These are phyloP conservation scores for Dryadomyces quercus-mongolicae DNA, from an alignment of 2,329 filamentous ascomycete genomes.

Conservation along the genomic window DNA sequence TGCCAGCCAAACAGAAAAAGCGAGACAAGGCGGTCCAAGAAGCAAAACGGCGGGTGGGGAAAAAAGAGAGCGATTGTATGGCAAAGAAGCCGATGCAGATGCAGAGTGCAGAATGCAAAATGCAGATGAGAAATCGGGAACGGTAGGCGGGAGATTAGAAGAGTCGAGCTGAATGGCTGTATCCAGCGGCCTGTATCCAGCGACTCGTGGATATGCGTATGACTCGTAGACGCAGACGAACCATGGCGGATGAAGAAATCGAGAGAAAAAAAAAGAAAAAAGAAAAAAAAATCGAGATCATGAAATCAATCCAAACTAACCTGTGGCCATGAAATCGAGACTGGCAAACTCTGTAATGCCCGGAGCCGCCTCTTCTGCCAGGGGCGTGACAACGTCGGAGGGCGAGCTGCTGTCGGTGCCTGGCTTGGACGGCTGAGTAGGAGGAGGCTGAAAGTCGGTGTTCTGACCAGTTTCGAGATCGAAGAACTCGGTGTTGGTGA, in stretches of 20 bases:
- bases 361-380: constrained; percentile 24
- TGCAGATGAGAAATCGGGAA: not conserved
- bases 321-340: constrained; percentile 37
- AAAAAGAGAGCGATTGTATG: not conserved
- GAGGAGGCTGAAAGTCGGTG: constrained; percentile 43
- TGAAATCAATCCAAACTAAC: constrained; percentile 29
- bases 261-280: not conserved
- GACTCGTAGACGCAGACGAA: not conserved
- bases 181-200: too few relatives aligned
- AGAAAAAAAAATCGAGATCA: not conserved
- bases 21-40: not conserved
- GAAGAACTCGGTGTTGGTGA: constrained; percentile 74
- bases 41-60: not conserved
- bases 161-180: not conserved
- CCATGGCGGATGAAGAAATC: not conserved
- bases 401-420: constrained; percentile 18
- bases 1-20: not conserved
- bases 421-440: constrained; percentile 33
- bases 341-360: constrained; percentile 32
- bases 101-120: not conserved
- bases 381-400: constrained; percentile 9
- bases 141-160: too few relatives aligned
- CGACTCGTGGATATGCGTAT: not conserved
- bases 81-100: too few relatives aligned
- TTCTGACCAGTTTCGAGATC: constrained; percentile 60